Evolutionary conservation across 352 stramenopile species (phyloP).

Genomic region (Pythium insidiosum): DNA sequence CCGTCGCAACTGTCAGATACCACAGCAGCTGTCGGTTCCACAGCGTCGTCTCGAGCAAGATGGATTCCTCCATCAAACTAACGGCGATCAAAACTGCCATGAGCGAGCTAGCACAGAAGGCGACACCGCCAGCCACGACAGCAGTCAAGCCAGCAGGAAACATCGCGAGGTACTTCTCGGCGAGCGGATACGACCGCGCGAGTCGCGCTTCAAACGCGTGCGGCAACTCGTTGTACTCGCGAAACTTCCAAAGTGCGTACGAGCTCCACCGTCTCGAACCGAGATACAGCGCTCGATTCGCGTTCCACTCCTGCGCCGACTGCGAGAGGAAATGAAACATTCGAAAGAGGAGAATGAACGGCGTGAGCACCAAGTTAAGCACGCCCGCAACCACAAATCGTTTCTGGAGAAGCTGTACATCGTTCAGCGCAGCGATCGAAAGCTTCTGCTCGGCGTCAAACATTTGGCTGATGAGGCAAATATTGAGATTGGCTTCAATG

Average conservation of each 20-base stretch:
- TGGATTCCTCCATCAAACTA: slow-evolving; percentile 92
- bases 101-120: slow-evolving; percentile 95
- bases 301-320: slow-evolving; percentile 95
- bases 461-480: slow-evolving; percentile 96
- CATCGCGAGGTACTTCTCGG: slow-evolving; percentile 91
- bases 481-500: slow-evolving; percentile 93
- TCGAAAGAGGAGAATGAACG: slow-evolving; percentile 97
- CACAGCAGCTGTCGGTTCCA: slow-evolving; percentile 93
- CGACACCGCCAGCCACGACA: slow-evolving; percentile 88
- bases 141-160: slow-evolving; percentile 88
- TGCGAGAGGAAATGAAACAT: slow-evolving; percentile 96
- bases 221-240: slow-evolving; percentile 98
- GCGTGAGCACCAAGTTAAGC: slow-evolving; percentile 92
- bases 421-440: slow-evolving; percentile 87
- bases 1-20: slow-evolving; percentile 92
- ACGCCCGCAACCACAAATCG: slow-evolving; percentile 92
- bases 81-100: slow-evolving; percentile 92
- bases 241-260: slow-evolving; percentile 88
- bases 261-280: slow-evolving; percentile 92
- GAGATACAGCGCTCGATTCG: slow-evolving; percentile 88
- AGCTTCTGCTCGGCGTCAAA: slow-evolving; percentile 83
- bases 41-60: slow-evolving; percentile 94
- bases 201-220: slow-evolving; percentile 94
- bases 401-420: slow-evolving; percentile 88
- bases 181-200: slow-evolving; percentile 86